phyloP scores from a whole-genome alignment of 2,329 filamentous ascomycete species.

The Sporothrix euskadiensis region DNA sequence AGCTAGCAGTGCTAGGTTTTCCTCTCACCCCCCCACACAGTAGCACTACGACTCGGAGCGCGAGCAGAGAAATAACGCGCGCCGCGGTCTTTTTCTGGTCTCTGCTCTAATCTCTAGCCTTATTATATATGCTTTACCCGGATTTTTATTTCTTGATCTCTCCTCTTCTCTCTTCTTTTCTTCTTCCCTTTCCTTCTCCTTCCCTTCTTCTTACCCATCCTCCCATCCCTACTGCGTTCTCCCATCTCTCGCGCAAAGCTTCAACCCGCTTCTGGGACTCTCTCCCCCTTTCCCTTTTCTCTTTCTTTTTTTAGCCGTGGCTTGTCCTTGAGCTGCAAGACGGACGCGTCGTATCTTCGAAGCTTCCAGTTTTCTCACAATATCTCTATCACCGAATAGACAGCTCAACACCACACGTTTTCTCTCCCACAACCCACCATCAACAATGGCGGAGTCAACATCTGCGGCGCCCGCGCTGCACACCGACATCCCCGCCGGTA shows the following conservation, averaged over 20 bases:
- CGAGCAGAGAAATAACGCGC: slow-evolving; percentile 29
- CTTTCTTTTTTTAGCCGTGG: slow-evolving; percentile 21
- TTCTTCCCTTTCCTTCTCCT: slow-evolving; percentile 5
- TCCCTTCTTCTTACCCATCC: slow-evolving; percentile 20
- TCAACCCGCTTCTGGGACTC: slow-evolving; percentile 21
- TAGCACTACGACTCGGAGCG: slow-evolving; percentile 28
- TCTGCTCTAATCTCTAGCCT: slow-evolving; percentile 1
- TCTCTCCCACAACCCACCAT: slow-evolving; percentile 38
- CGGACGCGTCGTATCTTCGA: slow-evolving; percentile 25
- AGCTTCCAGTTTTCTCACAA: slow-evolving; percentile 29
- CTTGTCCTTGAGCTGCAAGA: slow-evolving; percentile 30
- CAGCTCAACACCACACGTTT: slow-evolving; percentile 29
- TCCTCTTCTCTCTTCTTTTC: slow-evolving; percentile 14
- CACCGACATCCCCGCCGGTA: slow-evolving; percentile 64
- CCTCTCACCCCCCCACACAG: slow-evolving; percentile 28
- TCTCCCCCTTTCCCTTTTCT: slow-evolving; percentile 19
- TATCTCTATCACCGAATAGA: slow-evolving; percentile 27
- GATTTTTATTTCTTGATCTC: slow-evolving; percentile 10
- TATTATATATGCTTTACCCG: slow-evolving; percentile 19
- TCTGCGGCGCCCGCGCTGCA: slow-evolving; percentile 58
- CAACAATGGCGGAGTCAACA: slow-evolving; percentile 57
- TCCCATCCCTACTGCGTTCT: slow-evolving; percentile 20
- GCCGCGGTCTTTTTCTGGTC: slow-evolving; percentile 25
- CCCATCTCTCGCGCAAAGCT: slow-evolving; percentile 28
- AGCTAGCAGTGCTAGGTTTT: slow-evolving; percentile 23